Conservation (phyloP, 768 basidiomycete genomes). For the Naematelia aurantialba region DNA sequence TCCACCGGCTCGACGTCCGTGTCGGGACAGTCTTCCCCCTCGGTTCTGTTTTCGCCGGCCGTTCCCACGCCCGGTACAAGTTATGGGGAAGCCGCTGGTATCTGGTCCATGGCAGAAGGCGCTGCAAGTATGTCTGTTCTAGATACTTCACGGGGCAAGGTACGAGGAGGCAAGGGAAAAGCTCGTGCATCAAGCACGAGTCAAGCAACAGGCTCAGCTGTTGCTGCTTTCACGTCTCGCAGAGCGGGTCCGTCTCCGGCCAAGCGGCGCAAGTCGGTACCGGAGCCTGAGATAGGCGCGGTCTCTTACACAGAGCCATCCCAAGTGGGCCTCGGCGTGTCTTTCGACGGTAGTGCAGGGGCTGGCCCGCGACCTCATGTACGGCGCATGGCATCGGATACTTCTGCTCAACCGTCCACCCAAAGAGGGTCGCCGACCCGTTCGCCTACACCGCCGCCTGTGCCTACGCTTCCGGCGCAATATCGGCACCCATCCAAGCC, state of each 20-base stretch:
- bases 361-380: conserved; percentile 13
- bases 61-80: conserved; percentile 16
- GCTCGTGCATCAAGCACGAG: background rate
- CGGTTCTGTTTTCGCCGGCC: conserved; percentile 25
- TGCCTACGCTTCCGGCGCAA: conserved; percentile 21
- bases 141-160: background rate
- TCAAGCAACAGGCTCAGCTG: background rate
- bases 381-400: background rate
- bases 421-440: background rate
- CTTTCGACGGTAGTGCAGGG: background rate
- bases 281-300: conserved; percentile 20
- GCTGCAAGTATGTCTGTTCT: background rate
- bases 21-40: conserved; percentile 33
- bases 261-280: conserved; percentile 37
- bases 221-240: background rate
- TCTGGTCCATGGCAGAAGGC: background rate
- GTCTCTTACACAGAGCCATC: conserved; percentile 1
- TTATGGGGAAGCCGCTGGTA: conserved; percentile 9
- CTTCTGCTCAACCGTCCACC: background rate
- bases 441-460: conserved; percentile 36
- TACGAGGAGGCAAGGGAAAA: background rate
- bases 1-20: conserved; percentile 20
- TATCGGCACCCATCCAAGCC: conserved; percentile 7
- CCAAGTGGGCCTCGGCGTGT: conserved; percentile 21
- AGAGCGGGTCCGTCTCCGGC: conserved; percentile 8